Conservation (phyloP, 352 stramenopile species). For the Pythium phragmitis region DNA sequence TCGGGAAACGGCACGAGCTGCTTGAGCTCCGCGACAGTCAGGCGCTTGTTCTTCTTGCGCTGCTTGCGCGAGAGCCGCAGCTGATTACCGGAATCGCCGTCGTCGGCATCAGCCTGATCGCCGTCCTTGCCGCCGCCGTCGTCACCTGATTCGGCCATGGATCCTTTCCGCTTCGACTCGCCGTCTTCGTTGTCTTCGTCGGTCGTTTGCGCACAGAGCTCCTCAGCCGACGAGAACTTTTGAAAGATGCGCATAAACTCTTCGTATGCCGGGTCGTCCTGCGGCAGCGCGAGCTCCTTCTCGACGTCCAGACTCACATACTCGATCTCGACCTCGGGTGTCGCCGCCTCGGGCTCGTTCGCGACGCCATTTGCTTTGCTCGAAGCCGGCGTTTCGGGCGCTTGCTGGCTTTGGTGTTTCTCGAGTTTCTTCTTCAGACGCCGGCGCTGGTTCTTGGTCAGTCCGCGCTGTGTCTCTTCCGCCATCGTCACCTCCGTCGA, state of each 20-base stretch:
- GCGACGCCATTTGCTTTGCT: conserved; percentile 8
- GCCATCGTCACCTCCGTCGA: conserved; percentile 12
- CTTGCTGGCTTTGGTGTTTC: conserved; percentile 46
- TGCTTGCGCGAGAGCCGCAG: conserved; percentile 89
- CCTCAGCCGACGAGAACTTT: conserved; percentile 81
- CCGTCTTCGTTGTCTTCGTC: conserved; percentile 38
- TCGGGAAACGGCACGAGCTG: conserved; percentile 91
- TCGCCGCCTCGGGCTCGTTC: not conserved
- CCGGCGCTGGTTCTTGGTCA: conserved; percentile 84
- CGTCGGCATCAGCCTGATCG: conserved; percentile 5
- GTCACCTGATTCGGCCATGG: conserved; percentile 9
- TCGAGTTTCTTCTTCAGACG: conserved; percentile 83
- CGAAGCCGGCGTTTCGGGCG: not conserved
- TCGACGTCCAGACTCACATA: conserved; percentile 80
- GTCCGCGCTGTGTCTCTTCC: conserved; percentile 33
- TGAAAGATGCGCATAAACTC: conserved; percentile 90
- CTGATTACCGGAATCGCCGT: conserved; percentile 39
- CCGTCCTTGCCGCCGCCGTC: conserved; percentile 26
- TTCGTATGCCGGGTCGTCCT: conserved; percentile 69
- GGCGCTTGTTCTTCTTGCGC: conserved; percentile 91
- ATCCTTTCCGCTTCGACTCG: conserved; percentile 14
- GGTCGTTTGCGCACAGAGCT: conserved; percentile 60
- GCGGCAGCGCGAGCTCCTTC: conserved; percentile 55
- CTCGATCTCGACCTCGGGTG: conserved; percentile 67
- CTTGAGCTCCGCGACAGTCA: conserved; percentile 97